These are phyloP conservation scores for Coniochaeta pulveracea DNA, from an alignment of 2,329 filamentous ascomycete genomes.

Conservation along the genomic window DNA sequence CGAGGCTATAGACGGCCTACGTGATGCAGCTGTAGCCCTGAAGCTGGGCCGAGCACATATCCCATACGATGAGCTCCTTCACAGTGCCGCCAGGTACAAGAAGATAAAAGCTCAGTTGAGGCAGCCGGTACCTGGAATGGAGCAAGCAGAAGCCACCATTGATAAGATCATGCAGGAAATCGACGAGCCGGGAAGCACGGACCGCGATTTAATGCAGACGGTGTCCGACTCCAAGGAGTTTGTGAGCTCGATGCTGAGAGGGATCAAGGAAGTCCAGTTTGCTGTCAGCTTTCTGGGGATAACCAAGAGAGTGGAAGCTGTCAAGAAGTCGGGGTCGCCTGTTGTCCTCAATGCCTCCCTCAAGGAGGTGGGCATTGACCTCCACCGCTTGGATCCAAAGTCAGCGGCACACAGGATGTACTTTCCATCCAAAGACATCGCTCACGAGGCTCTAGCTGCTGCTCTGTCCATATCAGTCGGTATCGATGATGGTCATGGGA, in stretches of 20 bases:
- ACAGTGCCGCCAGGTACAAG: slow-evolving; percentile 48
- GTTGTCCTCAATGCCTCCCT: slow-evolving; percentile 80
- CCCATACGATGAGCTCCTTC: slow-evolving; percentile 74
- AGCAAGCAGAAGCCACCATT: slow-evolving; percentile 52
- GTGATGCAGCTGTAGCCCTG: slow-evolving; percentile 79
- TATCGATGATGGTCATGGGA: slow-evolving; percentile 78
- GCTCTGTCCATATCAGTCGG: slow-evolving; percentile 88
- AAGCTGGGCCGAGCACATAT: slow-evolving; percentile 87
- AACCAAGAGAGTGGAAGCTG: slow-evolving; percentile 63
- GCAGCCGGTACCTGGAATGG: slow-evolving; percentile 21
- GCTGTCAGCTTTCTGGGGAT: slow-evolving; percentile 84
- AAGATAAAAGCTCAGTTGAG: slow-evolving; percentile 25
- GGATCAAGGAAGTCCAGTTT: slow-evolving; percentile 94
- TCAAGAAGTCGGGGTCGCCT: slow-evolving; percentile 56
- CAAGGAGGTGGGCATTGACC: slow-evolving; percentile 90
- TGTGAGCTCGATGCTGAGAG: slow-evolving; percentile 75
- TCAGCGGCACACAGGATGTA: slow-evolving; percentile 98
- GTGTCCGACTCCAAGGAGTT: slow-evolving; percentile 92
- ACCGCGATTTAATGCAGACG: slow-evolving; percentile 63
- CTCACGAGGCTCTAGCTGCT: slow-evolving; percentile 86
- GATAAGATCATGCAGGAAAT: slow-evolving; percentile 65
- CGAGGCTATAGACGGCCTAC: slow-evolving; percentile 72
- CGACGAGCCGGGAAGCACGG: slow-evolving; percentile 52
- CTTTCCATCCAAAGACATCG: slow-evolving; percentile 83
- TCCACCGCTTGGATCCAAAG: slow-evolving; percentile 82